Evolutionary conservation across 495 filamentous ascomycete species (phyloP).

Genomic region (Aspergillus wentii): DNA sequence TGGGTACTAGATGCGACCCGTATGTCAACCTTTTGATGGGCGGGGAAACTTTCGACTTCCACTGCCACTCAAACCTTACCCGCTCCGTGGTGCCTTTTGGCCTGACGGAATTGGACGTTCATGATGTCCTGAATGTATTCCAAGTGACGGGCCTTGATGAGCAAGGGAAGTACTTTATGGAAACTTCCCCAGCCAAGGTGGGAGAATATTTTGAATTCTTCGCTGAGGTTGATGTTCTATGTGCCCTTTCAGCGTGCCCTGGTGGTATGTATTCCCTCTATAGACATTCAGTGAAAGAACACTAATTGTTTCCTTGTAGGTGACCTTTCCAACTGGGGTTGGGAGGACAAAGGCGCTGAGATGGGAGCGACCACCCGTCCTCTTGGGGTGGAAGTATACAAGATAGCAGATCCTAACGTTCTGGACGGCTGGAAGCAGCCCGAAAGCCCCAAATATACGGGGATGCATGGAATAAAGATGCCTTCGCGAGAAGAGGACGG

Average conservation of each 20-base stretch:
- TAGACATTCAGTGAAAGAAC: slow-evolving; percentile 2
- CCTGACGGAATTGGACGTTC: slow-evolving; percentile 66
- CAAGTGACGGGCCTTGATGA: slow-evolving; percentile 72
- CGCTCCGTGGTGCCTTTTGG: slow-evolving; percentile 65
- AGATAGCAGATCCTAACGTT: slow-evolving; percentile 45
- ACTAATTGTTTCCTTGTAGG: slow-evolving; percentile 43
- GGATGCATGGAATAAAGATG: slow-evolving; percentile 62
- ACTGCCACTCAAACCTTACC: slow-evolving; percentile 77
- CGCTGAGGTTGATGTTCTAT: slow-evolving; percentile 69
- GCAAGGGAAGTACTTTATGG: slow-evolving; percentile 74
- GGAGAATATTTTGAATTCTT: slow-evolving; percentile 74
- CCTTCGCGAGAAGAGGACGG: slow-evolving; percentile 25
- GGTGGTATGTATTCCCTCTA: slow-evolving; percentile 33
- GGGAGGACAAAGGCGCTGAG: slow-evolving; percentile 57
- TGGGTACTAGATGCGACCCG: slow-evolving; percentile 74
- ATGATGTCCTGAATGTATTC: slow-evolving; percentile 79
- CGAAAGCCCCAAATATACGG: slow-evolving; percentile 52
- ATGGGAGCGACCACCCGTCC: slow-evolving; percentile 75
- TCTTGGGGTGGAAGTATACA: slow-evolving; percentile 65
- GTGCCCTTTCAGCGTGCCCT: slow-evolving; percentile 62
- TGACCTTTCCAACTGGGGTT: slow-evolving; percentile 72
- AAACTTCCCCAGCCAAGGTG: slow-evolving; percentile 59
- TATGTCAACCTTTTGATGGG: slow-evolving; percentile 70
- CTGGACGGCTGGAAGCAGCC: slow-evolving; percentile 58
- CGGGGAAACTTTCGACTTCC: slow-evolving; percentile 67